These are phyloP conservation scores for Platanthera guangdongensis DNA, from an alignment of 106 monocot genomes.

Conservation along the genomic window DNA sequence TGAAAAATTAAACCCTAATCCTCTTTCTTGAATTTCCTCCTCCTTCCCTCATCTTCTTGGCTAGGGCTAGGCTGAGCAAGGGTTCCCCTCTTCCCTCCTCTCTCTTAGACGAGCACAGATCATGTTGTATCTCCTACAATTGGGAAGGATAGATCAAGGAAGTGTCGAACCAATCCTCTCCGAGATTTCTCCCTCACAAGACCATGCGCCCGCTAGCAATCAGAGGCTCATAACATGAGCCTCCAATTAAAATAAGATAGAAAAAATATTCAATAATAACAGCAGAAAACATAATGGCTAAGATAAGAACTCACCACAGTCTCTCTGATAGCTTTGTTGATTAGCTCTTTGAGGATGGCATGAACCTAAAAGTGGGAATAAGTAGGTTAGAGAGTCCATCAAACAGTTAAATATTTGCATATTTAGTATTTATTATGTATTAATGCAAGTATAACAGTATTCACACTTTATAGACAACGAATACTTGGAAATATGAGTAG, in stretches of 20 bases:
- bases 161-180: no score
- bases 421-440: not conserved
- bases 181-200: no score
- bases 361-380: conserved; percentile 4
- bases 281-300: not conserved
- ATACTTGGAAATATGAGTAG: not conserved
- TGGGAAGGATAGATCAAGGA: no score
- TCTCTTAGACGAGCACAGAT: no score
- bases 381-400: not conserved
- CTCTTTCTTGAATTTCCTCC: no score
- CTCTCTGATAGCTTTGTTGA: conserved; percentile 11
- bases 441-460: not conserved
- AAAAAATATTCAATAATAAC: conserved; percentile 3
- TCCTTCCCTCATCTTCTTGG: no score
- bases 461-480: not conserved
- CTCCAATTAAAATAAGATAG: not conserved
- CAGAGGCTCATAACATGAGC: no score
- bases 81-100: no score
- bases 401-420: not conserved
- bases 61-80: no score
- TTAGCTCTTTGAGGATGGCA: conserved; percentile 7
- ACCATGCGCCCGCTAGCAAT: no score
- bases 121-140: no score
- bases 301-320: conserved; percentile 4
- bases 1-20: no score